These are phyloP conservation scores for Cystofilobasidium bisporidii DNA, from an alignment of 768 basidiomycete species.

Conservation along the genomic window DNA sequence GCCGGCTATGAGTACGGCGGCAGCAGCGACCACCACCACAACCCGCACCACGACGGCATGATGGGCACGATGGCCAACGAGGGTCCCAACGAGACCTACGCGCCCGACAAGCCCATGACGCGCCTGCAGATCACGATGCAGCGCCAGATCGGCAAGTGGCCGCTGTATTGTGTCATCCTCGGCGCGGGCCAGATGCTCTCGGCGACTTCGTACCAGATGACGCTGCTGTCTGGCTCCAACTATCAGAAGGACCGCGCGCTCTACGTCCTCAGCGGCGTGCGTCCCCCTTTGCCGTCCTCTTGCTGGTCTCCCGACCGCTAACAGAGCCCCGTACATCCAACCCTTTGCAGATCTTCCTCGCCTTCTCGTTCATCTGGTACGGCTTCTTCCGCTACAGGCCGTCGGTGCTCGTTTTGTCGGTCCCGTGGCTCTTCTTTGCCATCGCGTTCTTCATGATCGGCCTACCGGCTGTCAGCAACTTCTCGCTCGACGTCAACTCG, in stretches of 20 bases:
- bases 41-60: background rate
- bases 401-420: conserved; percentile 72
- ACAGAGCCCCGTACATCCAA: background rate
- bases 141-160: conserved; percentile 73
- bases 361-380: conserved; percentile 80
- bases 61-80: conserved; percentile 17
- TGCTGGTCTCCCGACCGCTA: background rate
- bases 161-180: conserved; percentile 51
- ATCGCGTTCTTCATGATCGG: conserved; percentile 86
- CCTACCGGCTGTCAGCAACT: conserved; percentile 60
- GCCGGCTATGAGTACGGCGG: conserved; percentile 12
- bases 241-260: conserved; percentile 70
- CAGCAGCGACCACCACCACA: background rate
- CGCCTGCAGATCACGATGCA: conserved; percentile 74
- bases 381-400: conserved; percentile 77
- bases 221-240: conserved; percentile 74
- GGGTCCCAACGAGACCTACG: conserved; percentile 1
- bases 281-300: background rate
- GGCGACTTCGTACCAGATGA: conserved; percentile 91
- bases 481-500: conserved; percentile 52
- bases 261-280: conserved; percentile 67
- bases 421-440: conserved; percentile 86
- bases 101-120: conserved; percentile 53
- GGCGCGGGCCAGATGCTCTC: conserved; percentile 56
- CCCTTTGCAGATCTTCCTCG: conserved; percentile 57